Conservation (phyloP, 2,329 filamentous ascomycete species). For the Kalmusia sp. region DNA sequence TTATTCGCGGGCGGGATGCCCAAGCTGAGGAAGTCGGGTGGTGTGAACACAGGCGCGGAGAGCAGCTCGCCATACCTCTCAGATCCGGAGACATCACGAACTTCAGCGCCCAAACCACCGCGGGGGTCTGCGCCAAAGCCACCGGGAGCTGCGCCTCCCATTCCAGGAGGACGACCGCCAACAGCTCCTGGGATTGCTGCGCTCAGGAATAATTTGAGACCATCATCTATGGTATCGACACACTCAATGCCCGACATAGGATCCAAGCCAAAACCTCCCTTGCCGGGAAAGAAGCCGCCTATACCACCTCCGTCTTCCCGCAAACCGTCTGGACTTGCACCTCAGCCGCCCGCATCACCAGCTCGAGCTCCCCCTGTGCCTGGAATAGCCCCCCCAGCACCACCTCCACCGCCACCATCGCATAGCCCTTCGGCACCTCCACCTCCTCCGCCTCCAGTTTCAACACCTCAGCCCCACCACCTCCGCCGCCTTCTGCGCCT, state of each 20-base stretch:
- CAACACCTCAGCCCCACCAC: constrained; percentile 50
- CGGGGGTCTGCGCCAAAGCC: constrained; percentile 57
- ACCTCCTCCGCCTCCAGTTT: constrained; percentile 49
- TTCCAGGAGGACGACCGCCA: constrained; percentile 61
- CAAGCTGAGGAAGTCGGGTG: constrained; percentile 87
- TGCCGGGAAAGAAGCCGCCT: constrained; percentile 76
- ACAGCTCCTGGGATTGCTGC: constrained; percentile 67
- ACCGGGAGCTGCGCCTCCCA: constrained; percentile 58
- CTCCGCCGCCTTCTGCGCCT: constrained; percentile 39
- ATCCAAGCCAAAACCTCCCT: constrained; percentile 71
- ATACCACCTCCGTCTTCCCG: constrained; percentile 64
- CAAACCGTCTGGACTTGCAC: constrained; percentile 61
- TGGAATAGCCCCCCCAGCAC: constrained; percentile 42
- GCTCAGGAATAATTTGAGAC: constrained; percentile 56
- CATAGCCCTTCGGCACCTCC: constrained; percentile 51
- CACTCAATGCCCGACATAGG: constrained; percentile 62
- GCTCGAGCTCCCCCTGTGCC: constrained; percentile 49
- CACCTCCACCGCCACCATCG: constrained; percentile 45
- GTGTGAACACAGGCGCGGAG: constrained; percentile 65
- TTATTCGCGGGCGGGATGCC: constrained; percentile 95
- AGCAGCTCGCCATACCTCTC: constrained; percentile 77
- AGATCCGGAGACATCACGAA: constrained; percentile 71
- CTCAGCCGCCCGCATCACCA: constrained; percentile 52
- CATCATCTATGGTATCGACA: constrained; percentile 66
- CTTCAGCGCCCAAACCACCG: constrained; percentile 62